Base-by-base conservation (phyloP, 768 basidiomycete genomes). In the Naganishia kalamii region DNA sequence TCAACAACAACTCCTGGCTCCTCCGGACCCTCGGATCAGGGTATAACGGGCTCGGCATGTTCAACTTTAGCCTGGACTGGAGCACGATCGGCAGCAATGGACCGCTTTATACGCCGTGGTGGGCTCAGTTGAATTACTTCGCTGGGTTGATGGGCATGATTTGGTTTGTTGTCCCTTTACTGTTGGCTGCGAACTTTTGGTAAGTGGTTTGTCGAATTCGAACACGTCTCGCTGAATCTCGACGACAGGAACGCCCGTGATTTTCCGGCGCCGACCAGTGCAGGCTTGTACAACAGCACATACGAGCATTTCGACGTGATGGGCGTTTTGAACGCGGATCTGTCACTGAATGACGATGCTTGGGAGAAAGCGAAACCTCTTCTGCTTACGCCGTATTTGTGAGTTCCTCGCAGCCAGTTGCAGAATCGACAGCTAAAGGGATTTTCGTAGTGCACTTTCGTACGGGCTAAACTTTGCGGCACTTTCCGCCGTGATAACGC, bases 341-440 rank as follows among this genome's bases (percentile, higher is more conserved):
- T 79, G 0, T 75, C 77, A 19, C 68, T 79, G 10, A 72, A 79
- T 52, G 71, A 72, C 21, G 70, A 68, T 50, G 75, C 72, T 6
- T 79, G 73, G 72, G 78, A 75, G n/a, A 63, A 65, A 8, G 70
- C 70, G 0, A 67, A 65, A 43, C 78, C 78, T 0, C 62, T 79
- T 0, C 66, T 79, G 1, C 68, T 79, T 11, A 78, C 78, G 4
- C 78, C 78, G 6, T 77, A 76, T 52, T 79, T 79, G 76, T 77
- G 23, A 69, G 74, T 67, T 12, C 13, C 19, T 25, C 13, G 30
- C 32, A 35, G 19, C 2, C 19, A 37, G 2, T 32, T 32, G 15
- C 12, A 46, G 7, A 7, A 32, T 19, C 6, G 4, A n/a, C 7
- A 25, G 13, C 41, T 37, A 21, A 29, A 41, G 1, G 13, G 21